Base-by-base conservation (phyloP, 1,284 basidiomycete species). In the Sporisorium iseilematis-ciliati region DNA sequence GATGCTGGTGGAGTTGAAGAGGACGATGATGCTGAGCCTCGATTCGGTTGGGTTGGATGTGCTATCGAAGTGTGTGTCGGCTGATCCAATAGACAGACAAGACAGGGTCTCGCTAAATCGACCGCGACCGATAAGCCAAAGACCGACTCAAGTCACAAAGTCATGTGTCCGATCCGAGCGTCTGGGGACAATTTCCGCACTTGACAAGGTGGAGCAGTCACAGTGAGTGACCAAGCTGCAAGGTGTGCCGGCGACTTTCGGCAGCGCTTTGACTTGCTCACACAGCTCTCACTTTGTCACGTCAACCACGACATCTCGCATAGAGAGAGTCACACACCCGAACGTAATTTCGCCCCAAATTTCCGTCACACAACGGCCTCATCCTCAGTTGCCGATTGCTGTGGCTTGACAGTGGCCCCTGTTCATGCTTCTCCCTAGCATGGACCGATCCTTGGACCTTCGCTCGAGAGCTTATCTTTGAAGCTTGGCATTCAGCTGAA, bases 241-340 rank as follows among this genome's bases (percentile, higher is more conserved):
- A 31, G 16, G 23, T 49, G 48, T 49, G 48, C 48, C 29, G 48
- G 29, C 31, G 48, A 49, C 29, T 31, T 49, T 49, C 48, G 48
- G 48, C 48, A 21, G 35, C 35, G 35, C 35, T 14, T 33, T 12
- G 35, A 38, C 11, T 38, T n/a, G 6, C 26, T 18, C 29, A n/a
- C 46, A 48, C 46, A 46, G 23, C 21, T 29, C 11, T 38, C 35
- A 38, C 21, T 14, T 16, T 55, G 53, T 26, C 43, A 23, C 54
- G 41, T 54, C 51, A 40, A 43, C 54, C 42, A 38, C 64, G 64
- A 45, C 57, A 66, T 60, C 52, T 66, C 64, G 57, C 57, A 59
- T 56, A 45, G n/a, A n/a, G n/a, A 4, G 40, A 29, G 29, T 29
- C 29, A 29, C n/a, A n/a, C n/a, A n/a, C 29, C 29, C 29, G 23